Percentiles rank a stretch among this genome's conserved stretches.
These are phyloP conservation scores for Pyrus communis DNA, from an alignment of 306 rosid genomes.

Conservation along the genomic window DNA sequence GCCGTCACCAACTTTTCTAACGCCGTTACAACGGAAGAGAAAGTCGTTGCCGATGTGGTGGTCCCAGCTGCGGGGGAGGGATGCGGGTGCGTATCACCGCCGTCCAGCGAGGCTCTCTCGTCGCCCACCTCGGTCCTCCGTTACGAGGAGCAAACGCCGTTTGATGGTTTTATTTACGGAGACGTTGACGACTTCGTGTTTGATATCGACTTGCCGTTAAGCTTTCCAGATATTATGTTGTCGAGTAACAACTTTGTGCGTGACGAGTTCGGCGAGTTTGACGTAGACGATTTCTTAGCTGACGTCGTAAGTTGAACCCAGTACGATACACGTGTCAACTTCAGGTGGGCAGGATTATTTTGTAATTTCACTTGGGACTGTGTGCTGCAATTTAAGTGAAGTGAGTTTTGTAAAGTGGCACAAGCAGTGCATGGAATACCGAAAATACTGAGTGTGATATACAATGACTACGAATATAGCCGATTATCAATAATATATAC, in stretches of 20 bases:
- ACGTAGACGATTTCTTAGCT: conserved; percentile 45
- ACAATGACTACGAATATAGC: not conserved
- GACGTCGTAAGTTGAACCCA: conserved; percentile 29
- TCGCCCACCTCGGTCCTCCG: conserved; percentile 67
- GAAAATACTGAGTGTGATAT: conserved; percentile 22
- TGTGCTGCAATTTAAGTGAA: not conserved
- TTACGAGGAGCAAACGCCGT: conserved; percentile 11
- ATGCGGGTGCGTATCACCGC: not conserved
- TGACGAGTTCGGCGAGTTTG: conserved; percentile 69
- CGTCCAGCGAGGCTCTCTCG: not conserved
- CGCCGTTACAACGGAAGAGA: conserved; percentile 1
- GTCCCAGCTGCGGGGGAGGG: conserved; percentile 15
- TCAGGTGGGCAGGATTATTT: not conserved
- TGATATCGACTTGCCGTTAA: conserved; percentile 38
- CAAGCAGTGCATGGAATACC: conserved; percentile 2
- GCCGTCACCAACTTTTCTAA: conserved; percentile 59
- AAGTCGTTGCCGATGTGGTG: not conserved
- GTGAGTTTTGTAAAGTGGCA: not conserved
- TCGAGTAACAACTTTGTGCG: conserved; percentile 29
- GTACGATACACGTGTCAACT: not conserved
- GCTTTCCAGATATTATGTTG: conserved; percentile 32
- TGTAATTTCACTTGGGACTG: conserved; percentile 10
- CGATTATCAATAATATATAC: not conserved
- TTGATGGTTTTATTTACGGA: conserved; percentile 25
- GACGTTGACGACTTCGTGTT: conserved; percentile 37